phyloP scores from a whole-genome alignment of 2,329 filamentous ascomycete species.

The Calonectria pauciramosa region DNA sequence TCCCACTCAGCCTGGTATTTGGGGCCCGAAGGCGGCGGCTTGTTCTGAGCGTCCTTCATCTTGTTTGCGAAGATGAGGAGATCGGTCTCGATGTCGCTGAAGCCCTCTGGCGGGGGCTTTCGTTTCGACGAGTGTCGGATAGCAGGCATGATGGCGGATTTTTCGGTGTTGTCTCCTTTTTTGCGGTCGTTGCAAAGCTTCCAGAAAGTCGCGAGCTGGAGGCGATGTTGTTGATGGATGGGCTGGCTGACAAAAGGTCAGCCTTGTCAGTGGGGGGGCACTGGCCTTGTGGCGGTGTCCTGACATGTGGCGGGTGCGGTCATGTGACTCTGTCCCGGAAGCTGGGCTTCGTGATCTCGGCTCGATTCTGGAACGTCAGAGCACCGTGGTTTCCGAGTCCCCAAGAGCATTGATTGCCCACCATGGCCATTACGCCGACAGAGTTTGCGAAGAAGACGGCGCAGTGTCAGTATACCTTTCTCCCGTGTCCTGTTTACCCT shows the following conservation, averaged over 20 bases:
- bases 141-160: conserved; percentile 73
- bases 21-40: conserved; percentile 81
- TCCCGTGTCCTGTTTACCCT: conserved; percentile 13
- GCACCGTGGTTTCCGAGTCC: conserved; percentile 43
- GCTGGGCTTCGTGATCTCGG: conserved; percentile 46
- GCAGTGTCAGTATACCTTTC: conserved; percentile 72
- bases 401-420: conserved; percentile 59
- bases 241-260: conserved; percentile 40
- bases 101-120: conserved; percentile 88
- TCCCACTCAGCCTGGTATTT: conserved; percentile 97
- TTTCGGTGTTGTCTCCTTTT: conserved; percentile 1
- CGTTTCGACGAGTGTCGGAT: conserved; percentile 81
- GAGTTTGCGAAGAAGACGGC: conserved; percentile 87
- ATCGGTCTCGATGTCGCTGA: conserved; percentile 89
- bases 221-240: conserved; percentile 5
- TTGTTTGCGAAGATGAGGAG: conserved; percentile 89
- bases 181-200: conserved; percentile 7
- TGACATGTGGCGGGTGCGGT: conserved; percentile 30
- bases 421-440: conserved; percentile 92
- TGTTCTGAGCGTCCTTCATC: conserved; percentile 96
- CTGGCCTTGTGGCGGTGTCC: conserved; percentile 37
- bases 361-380: conserved; percentile 49
- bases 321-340: conserved; percentile 47
- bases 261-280: conserved; percentile 35
- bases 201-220: conserved; percentile 22